Evolutionary conservation across 768 basidiomycete genomes (phyloP).

Genomic region (Infundibulicybe gibba): DNA sequence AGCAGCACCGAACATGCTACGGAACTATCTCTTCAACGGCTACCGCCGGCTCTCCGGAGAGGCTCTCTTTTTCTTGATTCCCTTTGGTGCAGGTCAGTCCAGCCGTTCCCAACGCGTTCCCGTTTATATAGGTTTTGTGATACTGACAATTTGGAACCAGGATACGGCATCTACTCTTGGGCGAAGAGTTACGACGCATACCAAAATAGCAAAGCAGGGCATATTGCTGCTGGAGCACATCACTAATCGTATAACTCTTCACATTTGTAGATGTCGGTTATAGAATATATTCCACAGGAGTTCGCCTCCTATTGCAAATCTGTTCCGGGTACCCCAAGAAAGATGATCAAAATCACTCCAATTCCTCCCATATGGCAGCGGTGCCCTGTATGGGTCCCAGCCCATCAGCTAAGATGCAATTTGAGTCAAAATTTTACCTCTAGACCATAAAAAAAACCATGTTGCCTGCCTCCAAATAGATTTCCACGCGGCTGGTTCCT

Average conservation of each 20-base stretch:
- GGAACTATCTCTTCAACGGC: conserved; percentile 83
- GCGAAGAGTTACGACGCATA: conserved; percentile 64
- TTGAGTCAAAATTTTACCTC: no score
- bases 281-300: no score
- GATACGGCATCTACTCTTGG: conserved; percentile 78
- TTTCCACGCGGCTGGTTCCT: no score
- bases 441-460: no score
- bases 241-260: not conserved
- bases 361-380: no score
- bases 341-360: no score
- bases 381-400: no score
- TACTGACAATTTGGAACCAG: conserved; percentile 31
- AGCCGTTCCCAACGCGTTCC: not conserved
- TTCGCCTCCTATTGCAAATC: no score
- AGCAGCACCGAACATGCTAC: conserved; percentile 66
- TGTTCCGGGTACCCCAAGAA: no score
- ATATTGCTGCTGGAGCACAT: conserved; percentile 39
- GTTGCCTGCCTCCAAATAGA: no score
- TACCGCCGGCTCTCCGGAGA: conserved; percentile 73
- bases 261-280: no score
- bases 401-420: no score
- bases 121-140: not conserved
- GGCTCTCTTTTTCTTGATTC: conserved; percentile 74
- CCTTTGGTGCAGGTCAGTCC: conserved; percentile 73
- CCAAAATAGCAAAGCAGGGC: conserved; percentile 81